phyloP scores from a whole-genome alignment of 2,329 filamentous ascomycete species.

The Pseudogymnoascus sp. region DNA sequence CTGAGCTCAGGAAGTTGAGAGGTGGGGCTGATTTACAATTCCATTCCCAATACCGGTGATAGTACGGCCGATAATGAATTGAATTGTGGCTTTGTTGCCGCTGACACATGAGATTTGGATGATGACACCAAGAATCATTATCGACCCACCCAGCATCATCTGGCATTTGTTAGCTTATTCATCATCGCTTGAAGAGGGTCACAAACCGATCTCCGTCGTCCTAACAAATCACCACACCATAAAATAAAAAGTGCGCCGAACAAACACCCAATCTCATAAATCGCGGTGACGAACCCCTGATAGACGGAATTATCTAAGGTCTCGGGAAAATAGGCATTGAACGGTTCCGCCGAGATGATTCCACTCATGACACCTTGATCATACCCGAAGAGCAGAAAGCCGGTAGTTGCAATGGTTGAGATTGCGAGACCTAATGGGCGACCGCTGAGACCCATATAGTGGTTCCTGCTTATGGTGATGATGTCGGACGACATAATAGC shows the following conservation, averaged over 20 bases:
- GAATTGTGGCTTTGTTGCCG: constrained; percentile 34
- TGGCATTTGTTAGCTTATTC: constrained; percentile 13
- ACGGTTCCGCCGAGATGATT: constrained; percentile 53
- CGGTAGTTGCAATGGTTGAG: constrained; percentile 61
- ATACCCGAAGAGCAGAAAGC: constrained; percentile 82
- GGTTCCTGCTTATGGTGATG: neutral
- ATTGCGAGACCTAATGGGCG: constrained; percentile 59
- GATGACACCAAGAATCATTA: constrained; percentile 50
- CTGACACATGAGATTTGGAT: constrained; percentile 32
- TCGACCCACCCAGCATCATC: constrained; percentile 47
- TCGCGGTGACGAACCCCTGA: constrained; percentile 45
- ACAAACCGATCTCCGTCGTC: constrained; percentile 47
- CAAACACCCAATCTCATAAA: constrained; percentile 49
- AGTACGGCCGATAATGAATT: constrained; percentile 45
- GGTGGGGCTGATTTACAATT: constrained; percentile 24
- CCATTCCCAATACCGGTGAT: constrained; percentile 44
- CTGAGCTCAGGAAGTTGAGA: neutral
- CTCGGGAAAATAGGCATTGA: constrained; percentile 73
- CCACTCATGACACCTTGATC: constrained; percentile 83
- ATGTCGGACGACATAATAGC: neutral
- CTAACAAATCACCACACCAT: constrained; percentile 45
- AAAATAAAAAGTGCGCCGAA: constrained; percentile 39
- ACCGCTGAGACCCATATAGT: constrained; percentile 52
- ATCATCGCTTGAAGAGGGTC: constrained; percentile 42
- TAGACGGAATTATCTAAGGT: constrained; percentile 41